Evolutionary conservation across 306 rosid genomes (phyloP).

Genomic region (Cercis canadensis): DNA sequence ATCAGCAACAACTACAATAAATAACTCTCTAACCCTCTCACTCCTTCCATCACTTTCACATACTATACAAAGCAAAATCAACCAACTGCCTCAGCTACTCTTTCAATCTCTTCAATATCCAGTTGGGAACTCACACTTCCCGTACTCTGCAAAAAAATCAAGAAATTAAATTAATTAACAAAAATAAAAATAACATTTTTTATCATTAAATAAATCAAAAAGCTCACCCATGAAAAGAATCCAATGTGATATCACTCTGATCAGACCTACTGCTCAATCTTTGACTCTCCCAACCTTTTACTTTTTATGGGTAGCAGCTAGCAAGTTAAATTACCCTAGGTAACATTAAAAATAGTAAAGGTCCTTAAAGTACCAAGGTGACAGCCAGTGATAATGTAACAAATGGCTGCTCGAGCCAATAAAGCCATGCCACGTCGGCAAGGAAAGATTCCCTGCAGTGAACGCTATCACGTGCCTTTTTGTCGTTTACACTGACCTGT

Average conservation of each 20-base stretch:
- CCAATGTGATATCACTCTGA: too few relatives aligned
- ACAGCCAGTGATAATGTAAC: too few relatives aligned
- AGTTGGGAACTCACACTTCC: conserved; percentile 78
- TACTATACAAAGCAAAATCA: conserved; percentile 42
- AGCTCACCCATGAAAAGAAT: too few relatives aligned
- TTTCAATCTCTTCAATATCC: conserved; percentile 42
- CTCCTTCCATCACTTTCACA: neutral
- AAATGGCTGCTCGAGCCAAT: conserved; percentile 21
- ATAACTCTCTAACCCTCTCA: neutral
- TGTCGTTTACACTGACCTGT: conserved; percentile 37
- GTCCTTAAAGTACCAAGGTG: too few relatives aligned
- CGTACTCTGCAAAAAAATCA: conserved; percentile 63
- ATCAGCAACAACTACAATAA: conserved; percentile 28
- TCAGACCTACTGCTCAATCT: too few relatives aligned
- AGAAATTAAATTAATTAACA: neutral
- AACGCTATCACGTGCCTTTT: conserved; percentile 46
- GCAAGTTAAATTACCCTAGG: neutral
- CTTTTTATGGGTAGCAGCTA: too few relatives aligned
- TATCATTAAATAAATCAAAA: too few relatives aligned
- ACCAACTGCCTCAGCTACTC: conserved; percentile 7
- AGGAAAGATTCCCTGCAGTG: conserved; percentile 36
- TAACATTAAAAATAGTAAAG: neutral
- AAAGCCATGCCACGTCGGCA: conserved; percentile 30
- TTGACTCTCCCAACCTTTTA: too few relatives aligned
- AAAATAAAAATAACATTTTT: neutral